These are phyloP conservation scores for Solanum acaule DNA, from an alignment of 257 asterid species.

Conservation along the genomic window DNA sequence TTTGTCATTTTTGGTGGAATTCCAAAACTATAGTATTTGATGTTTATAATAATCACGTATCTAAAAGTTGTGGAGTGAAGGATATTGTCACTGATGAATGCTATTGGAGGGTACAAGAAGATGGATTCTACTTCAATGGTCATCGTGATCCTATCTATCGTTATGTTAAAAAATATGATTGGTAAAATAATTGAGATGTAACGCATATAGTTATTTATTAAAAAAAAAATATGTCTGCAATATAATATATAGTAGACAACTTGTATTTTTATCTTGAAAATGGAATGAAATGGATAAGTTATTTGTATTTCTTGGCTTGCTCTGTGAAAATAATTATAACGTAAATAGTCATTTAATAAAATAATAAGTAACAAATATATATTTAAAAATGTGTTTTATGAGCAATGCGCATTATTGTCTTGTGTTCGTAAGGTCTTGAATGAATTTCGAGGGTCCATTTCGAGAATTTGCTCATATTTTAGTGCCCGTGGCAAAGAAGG, in stretches of 20 bases:
- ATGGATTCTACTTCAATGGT: background rate
- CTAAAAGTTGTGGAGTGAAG: background rate
- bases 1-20: background rate
- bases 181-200: background rate
- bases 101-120: background rate
- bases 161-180: background rate
- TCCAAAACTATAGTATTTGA: background rate
- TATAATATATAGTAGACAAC: background rate
- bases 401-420: too few relatives aligned
- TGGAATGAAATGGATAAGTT: background rate
- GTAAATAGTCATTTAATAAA: too few relatives aligned
- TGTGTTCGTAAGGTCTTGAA: too few relatives aligned
- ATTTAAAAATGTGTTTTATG: too few relatives aligned
- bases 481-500: too few relatives aligned
- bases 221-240: accelerated
- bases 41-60: background rate
- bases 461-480: too few relatives aligned
- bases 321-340: too few relatives aligned
- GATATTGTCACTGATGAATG: background rate
- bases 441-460: too few relatives aligned
- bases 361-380: too few relatives aligned
- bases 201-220: background rate
- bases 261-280: background rate
- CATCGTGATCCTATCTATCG: background rate
- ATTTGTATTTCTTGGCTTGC: background rate